Conservation (phyloP, 257 asterid genomes). For the Plantago elongata region DNA sequence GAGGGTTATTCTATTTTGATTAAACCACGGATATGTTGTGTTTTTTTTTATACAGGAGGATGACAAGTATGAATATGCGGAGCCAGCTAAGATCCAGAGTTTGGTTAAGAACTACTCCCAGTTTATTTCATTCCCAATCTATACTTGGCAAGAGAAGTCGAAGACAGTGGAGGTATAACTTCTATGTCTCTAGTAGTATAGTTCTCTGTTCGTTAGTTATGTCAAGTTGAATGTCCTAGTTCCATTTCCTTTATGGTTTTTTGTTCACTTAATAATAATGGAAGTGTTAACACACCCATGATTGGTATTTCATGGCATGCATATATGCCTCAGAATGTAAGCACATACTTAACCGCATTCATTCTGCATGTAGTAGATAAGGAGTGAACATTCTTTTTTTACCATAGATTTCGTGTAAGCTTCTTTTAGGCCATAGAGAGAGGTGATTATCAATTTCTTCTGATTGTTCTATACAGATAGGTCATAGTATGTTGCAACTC, state of each 20-base stretch:
- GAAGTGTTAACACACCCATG: no score
- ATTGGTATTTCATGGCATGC: no score
- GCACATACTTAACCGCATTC: no score
- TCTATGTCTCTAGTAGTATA: constrained; percentile 5
- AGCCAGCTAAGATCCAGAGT: constrained; percentile 73
- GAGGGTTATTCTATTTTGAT: neutral
- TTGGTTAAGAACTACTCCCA: constrained; percentile 97
- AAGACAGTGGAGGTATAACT: constrained; percentile 75
- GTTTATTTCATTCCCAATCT: constrained; percentile 90
- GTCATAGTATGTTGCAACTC: no score
- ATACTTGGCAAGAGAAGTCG: constrained; percentile 91
- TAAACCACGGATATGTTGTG: neutral
- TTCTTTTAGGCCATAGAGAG: no score
- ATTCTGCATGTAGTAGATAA: no score
- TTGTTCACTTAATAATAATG: neutral
- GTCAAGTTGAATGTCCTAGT: neutral
- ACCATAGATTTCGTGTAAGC: no score
- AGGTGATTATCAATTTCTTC: no score
- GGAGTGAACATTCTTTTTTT: no score
- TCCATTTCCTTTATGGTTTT: neutral
- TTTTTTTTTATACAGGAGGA: constrained; percentile 56
- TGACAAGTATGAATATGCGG: constrained; percentile 86
- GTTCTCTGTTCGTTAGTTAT: neutral
- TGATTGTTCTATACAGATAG: no score
- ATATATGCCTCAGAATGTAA: no score